Percentiles rank a stretch among this genome's conserved stretches.
phyloP scores from a whole-genome alignment of 2,329 filamentous ascomycete species.

The Endoconidiophora laricicola region DNA sequence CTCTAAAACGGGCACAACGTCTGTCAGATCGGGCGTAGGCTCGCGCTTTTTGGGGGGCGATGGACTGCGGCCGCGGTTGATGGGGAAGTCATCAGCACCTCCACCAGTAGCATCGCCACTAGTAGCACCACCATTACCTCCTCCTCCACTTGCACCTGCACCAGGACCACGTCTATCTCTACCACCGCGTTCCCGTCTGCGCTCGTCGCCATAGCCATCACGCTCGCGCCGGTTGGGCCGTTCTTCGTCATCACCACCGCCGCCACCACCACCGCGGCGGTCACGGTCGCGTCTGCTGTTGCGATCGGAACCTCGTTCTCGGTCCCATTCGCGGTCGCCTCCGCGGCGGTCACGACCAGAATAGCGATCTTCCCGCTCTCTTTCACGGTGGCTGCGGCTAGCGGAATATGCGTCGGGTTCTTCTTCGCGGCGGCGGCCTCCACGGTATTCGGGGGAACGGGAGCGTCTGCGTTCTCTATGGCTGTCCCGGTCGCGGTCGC shows the following conservation, averaged over 20 bases:
- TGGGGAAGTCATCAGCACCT: constrained; percentile 23
- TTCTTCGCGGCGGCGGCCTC: constrained; percentile 54
- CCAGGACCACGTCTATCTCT: constrained; percentile 23
- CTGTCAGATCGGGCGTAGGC: constrained; percentile 85
- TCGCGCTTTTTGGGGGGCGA: constrained; percentile 81
- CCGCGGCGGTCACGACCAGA: constrained; percentile 44
- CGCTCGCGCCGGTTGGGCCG: constrained; percentile 40
- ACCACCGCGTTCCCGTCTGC: constrained; percentile 22
- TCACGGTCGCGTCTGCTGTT: constrained; percentile 8
- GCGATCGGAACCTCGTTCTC: constrained; percentile 41
- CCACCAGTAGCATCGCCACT: constrained; percentile 22
- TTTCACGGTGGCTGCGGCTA: constrained; percentile 79
- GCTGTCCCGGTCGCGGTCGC: constrained; percentile 24
- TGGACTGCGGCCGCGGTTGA: constrained; percentile 44
- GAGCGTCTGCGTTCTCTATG: constrained; percentile 56
- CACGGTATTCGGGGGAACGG: constrained; percentile 54
- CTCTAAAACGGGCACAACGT: constrained; percentile 64
- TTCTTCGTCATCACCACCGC: constrained; percentile 52
- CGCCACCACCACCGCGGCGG: constrained; percentile 33
- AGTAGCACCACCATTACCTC: constrained; percentile 25
- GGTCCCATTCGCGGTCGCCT: constrained; percentile 62
- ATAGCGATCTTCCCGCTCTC: constrained; percentile 88
- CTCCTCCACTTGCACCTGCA: constrained; percentile 19
- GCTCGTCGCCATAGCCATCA: constrained; percentile 29
- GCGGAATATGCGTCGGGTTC: constrained; percentile 82